Base-by-base conservation (phyloP, 208 protist genomes). In the Wallacemonas sp. region DNA sequence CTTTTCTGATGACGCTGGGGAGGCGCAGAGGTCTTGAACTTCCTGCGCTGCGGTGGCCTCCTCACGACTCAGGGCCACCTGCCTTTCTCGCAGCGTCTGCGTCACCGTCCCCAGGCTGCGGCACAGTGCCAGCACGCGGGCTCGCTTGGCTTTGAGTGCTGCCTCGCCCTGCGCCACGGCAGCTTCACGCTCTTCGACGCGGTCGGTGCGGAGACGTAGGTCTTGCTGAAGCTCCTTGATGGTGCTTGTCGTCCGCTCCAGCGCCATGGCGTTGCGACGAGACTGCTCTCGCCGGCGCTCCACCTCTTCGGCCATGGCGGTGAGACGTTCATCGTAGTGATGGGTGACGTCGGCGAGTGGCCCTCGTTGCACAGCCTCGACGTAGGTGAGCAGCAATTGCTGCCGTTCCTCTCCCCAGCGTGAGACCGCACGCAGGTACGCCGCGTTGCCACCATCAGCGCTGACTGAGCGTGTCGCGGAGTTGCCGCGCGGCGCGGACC, bases 201-300 rank as follows among this genome's bases (percentile, higher is more conserved):
- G 50, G 30, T 70, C 68, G 30, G 70, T 52, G 29, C 69, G 61
- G 26, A 52, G 34, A 0, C 63, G 68, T 61, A 85, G 38, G 13
- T 82, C 79, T 17, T 78, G 59, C 67, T 86, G 76, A 26, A 90
- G 68, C 8, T 58, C 41, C 21, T 69, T 74, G 36, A 90, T 86
- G 13, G 79, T 81, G 34, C 64, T 76, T 9, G 77, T 86, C 9
- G 83, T 90, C 19, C 78, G 41, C 58, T 86, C 79, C 22, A 90
- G 63, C 15, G 77, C 76, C 32, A 55, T 29, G 3, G 74, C 76
- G 53, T 77, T 83, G 59, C 79, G 79, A 2, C 42, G 33, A 2
- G 68, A 68, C 15, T 62, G 41, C 52, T 73, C 61, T 9, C 53
- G 45, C 63, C 76, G 68, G 38, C 62, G 58, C 63, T 73, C 39